These are phyloP conservation scores for Solanum etuberosum DNA, from an alignment of 257 asterid genomes.

Conservation along the genomic window DNA sequence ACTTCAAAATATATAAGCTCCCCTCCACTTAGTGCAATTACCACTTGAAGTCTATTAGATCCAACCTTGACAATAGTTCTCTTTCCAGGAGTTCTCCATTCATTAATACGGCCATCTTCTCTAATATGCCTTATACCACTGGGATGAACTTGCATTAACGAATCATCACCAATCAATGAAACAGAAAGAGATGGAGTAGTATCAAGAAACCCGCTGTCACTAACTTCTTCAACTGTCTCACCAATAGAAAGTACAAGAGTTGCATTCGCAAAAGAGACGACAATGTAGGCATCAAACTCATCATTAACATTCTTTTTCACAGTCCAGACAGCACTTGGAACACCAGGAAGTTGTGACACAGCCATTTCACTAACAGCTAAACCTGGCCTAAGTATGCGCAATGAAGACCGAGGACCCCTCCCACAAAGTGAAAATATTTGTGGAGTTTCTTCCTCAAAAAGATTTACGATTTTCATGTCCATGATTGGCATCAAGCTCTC, in stretches of 20 bases:
- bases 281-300: constrained; percentile 97
- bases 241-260: constrained; percentile 99
- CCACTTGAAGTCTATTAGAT: constrained; percentile 95
- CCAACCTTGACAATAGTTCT: constrained; percentile 97
- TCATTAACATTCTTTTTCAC: constrained; percentile 86
- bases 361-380: constrained; percentile 99
- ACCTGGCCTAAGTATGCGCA: constrained; percentile 84
- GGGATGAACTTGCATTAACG: constrained; percentile 99
- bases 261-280: constrained; percentile 95
- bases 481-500: constrained; percentile 95
- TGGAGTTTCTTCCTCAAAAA: constrained; percentile 95
- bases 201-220: constrained; percentile 97
- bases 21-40: constrained; percentile 96
- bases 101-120: constrained; percentile 97
- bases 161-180: constrained; percentile 96
- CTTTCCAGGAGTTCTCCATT: constrained; percentile 99
- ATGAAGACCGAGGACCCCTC: constrained; percentile 89
- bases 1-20: constrained; percentile 96
- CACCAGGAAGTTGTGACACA: constrained; percentile 94
- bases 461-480: constrained; percentile 87
- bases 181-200: constrained; percentile 95
- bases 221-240: constrained; percentile 98
- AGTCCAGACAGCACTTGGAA: constrained; percentile 99
- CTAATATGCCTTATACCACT: constrained; percentile 97
- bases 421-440: constrained; percentile 94